These are phyloP conservation scores for Hypoxylon sp. DNA, from an alignment of 2,329 filamentous ascomycete genomes.

Conservation along the genomic window DNA sequence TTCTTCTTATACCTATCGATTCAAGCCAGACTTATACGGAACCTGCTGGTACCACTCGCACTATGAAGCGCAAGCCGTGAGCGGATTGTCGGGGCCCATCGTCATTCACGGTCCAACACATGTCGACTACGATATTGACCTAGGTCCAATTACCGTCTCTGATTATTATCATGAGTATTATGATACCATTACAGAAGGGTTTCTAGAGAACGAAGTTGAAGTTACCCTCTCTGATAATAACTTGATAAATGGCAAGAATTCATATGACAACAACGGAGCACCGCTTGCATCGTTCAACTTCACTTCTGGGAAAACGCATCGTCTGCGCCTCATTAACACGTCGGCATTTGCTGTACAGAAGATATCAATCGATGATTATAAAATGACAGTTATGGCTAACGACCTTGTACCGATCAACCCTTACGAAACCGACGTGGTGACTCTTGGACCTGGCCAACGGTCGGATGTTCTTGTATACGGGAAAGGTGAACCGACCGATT, in stretches of 20 bases:
- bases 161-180: slow-evolving; percentile 39
- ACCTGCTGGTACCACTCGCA: slow-evolving; percentile 54
- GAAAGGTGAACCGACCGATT: slow-evolving; percentile 26
- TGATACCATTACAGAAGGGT: slow-evolving; percentile 35
- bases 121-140: slow-evolving; percentile 40
- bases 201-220: slow-evolving; percentile 34
- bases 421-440: slow-evolving; percentile 57
- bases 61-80: slow-evolving; percentile 56
- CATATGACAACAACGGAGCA: slow-evolving; percentile 53
- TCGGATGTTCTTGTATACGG: slow-evolving; percentile 41
- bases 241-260: slow-evolving; percentile 53
- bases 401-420: slow-evolving; percentile 64
- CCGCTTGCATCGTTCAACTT: slow-evolving; percentile 48
- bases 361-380: slow-evolving; percentile 61
- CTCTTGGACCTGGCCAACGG: slow-evolving; percentile 35
- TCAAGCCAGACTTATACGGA: slow-evolving; percentile 44
- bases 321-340: slow-evolving; percentile 58
- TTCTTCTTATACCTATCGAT: slow-evolving; percentile 38
- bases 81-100: slow-evolving; percentile 61
- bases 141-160: slow-evolving; percentile 34
- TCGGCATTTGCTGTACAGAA: slow-evolving; percentile 54
- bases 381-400: slow-evolving; percentile 60
- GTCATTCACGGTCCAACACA: slow-evolving; percentile 43
- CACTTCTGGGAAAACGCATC: slow-evolving; percentile 56
- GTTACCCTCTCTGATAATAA: slow-evolving; percentile 50